Percentiles rank a stretch among this genome's conserved stretches.
Conservation (phyloP, 2,329 filamentous ascomycete genomes). For the Fusarium hostae region DNA sequence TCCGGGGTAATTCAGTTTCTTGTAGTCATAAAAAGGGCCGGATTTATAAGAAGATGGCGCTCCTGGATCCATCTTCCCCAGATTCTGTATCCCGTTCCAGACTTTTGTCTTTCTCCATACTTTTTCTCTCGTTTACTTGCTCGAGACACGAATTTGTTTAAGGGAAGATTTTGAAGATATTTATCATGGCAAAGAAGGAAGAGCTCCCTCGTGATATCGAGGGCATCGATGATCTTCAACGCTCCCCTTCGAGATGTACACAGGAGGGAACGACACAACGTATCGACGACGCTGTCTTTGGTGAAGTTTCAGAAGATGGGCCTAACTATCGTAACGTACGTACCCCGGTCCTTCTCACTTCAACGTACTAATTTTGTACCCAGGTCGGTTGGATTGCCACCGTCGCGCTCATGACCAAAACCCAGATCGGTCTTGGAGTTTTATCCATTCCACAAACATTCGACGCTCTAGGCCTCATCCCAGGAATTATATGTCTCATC, state of each 20-base stretch:
- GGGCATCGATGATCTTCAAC: conserved; percentile 5
- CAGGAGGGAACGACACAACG: conserved; percentile 6
- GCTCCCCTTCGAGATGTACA: neutral
- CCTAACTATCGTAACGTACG: conserved; percentile 23
- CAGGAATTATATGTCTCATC: conserved; percentile 57
- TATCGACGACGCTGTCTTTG: conserved; percentile 25
- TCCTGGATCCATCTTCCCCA: conserved; percentile 26
- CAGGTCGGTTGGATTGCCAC: conserved; percentile 57
- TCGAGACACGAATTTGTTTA: neutral
- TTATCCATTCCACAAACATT: conserved; percentile 60
- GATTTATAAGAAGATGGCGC: conserved; percentile 15
- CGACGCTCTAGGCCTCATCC: conserved; percentile 58
- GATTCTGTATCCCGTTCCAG: conserved; percentile 10
- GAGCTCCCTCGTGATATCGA: conserved; percentile 12
- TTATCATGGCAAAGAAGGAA: conserved; percentile 19
- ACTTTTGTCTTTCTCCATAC: neutral
- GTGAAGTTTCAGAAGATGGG: conserved; percentile 13
- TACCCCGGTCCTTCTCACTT: neutral
- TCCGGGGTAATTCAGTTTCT: conserved; percentile 29
- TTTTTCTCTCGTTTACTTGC: neutral
- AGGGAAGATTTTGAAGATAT: neutral
- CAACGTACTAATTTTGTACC: neutral
- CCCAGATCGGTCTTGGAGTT: conserved; percentile 58
- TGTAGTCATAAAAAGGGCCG: conserved; percentile 16
- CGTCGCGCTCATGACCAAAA: conserved; percentile 58